Conservation (phyloP, 257 asterid genomes). For the Plectranthus barbatus region DNA sequence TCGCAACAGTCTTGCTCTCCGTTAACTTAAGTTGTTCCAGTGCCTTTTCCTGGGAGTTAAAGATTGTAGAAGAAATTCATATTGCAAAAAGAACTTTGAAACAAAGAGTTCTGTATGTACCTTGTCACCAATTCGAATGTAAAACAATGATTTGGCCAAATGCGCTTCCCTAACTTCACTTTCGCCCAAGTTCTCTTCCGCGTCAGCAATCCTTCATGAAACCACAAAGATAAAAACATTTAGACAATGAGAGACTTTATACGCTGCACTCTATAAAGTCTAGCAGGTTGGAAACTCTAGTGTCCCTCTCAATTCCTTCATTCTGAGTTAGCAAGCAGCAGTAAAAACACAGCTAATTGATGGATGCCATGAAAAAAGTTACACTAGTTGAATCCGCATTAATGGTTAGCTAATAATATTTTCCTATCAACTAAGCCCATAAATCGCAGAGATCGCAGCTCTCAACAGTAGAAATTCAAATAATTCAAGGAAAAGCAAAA, state of each 20-base stretch:
- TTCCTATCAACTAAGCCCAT: background rate
- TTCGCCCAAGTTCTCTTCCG: constrained; percentile 93
- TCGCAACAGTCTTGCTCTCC: constrained; percentile 93
- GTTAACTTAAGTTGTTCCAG: constrained; percentile 88
- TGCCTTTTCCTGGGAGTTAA: constrained; percentile 70
- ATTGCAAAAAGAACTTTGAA: background rate
- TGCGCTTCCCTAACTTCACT: constrained; percentile 97
- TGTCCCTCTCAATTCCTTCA: background rate
- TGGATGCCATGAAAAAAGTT: background rate
- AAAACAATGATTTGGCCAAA: constrained; percentile 76
- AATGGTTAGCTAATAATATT: background rate
- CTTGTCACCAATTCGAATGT: constrained; percentile 70
- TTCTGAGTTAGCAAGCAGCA: background rate
- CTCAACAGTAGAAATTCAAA: background rate
- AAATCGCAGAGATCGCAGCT: constrained; percentile 4
- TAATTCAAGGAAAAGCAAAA: background rate
- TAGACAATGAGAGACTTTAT: background rate
- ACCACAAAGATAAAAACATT: constrained; percentile 13
- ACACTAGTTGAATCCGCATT: background rate
- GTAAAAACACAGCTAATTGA: background rate
- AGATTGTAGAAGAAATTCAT: background rate
- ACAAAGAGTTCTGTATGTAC: constrained; percentile 10
- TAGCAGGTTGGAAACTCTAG: background rate
- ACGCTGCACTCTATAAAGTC: background rate
- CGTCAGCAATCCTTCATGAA: constrained; percentile 72